Percentiles rank a stretch among this genome's conserved stretches.
Evolutionary conservation across 371 early-diverging fungal genomes (phyloP).

Genomic region (Syncephalastrum contaminatum): DNA sequence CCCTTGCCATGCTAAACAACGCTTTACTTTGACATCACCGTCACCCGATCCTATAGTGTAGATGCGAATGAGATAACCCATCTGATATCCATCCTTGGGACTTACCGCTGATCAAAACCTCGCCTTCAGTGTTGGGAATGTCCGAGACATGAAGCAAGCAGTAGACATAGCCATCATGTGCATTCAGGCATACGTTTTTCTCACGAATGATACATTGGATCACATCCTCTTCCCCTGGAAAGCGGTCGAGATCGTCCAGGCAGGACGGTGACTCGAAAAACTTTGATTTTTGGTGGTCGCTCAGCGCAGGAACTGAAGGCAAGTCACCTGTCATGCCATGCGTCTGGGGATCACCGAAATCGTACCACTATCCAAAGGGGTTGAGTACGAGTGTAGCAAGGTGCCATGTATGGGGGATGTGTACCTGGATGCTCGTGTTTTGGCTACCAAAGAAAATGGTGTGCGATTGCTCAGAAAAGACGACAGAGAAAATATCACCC

Average conservation of each 20-base stretch:
- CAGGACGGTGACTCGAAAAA: slow-evolving; percentile 37
- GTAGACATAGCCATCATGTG: slow-evolving; percentile 80
- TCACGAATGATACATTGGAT: slow-evolving; percentile 58
- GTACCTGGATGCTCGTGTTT: slow-evolving; percentile 82
- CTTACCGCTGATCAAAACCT: slow-evolving; percentile 63
- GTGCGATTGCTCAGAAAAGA: slow-evolving; percentile 52
- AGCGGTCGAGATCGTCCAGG: slow-evolving; percentile 17
- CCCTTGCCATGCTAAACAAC: neutral
- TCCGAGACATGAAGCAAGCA: slow-evolving; percentile 54
- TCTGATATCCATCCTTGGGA: neutral
- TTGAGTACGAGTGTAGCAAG: neutral
- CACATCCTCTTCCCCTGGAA: slow-evolving; percentile 34
- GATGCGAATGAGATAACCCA: neutral
- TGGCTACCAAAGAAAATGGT: slow-evolving; percentile 76
- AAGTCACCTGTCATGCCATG: slow-evolving; percentile 39
- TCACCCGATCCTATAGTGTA: slow-evolving; percentile 61
- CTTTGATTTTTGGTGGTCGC: slow-evolving; percentile 34
- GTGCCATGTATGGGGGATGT: too few relatives aligned
- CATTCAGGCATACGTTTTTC: slow-evolving; percentile 55
- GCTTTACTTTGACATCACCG: slow-evolving; percentile 63
- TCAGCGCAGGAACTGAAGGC: slow-evolving; percentile 35
- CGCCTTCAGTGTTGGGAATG: slow-evolving; percentile 54
- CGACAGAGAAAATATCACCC: slow-evolving; percentile 75
- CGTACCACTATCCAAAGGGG: slow-evolving; percentile 51
- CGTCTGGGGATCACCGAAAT: slow-evolving; percentile 52